phyloP scores from a whole-genome alignment of 768 basidiomycete genomes.

The Porphyrellus cyaneotinctus region DNA sequence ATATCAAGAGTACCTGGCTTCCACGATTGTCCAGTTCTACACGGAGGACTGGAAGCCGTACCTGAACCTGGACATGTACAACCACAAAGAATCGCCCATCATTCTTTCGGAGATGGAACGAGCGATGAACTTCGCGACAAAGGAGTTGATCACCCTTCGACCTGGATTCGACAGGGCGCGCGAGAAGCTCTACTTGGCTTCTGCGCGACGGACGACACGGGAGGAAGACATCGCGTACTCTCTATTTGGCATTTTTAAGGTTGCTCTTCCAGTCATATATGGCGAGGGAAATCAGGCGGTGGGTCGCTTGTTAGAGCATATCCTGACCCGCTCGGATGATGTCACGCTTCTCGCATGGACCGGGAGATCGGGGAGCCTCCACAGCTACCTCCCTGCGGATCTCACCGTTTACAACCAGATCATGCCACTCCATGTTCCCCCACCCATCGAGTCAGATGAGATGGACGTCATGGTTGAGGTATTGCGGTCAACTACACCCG shows the following conservation, averaged over 20 bases:
- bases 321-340: constrained; percentile 3
- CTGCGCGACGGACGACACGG: background rate
- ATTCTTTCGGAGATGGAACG: background rate
- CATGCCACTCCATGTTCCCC: background rate
- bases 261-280: background rate
- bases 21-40: background rate
- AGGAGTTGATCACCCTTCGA: background rate
- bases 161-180: background rate
- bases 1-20: background rate
- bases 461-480: background rate
- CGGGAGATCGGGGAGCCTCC: background rate
- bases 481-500: background rate
- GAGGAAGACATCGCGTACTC: background rate
- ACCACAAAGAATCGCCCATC: background rate
- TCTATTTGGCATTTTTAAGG: background rate
- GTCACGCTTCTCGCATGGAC: background rate
- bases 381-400: constrained; percentile 7
- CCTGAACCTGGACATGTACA: background rate
- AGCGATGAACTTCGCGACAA: background rate
- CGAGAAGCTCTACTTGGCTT: background rate
- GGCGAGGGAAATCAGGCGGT: background rate
- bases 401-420: constrained; percentile 1
- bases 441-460: background rate
- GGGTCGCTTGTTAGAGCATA: background rate
- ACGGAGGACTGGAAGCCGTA: background rate